These are phyloP conservation scores for Peziza echinospora DNA, from an alignment of 495 filamentous ascomycete species.

Conservation along the genomic window DNA sequence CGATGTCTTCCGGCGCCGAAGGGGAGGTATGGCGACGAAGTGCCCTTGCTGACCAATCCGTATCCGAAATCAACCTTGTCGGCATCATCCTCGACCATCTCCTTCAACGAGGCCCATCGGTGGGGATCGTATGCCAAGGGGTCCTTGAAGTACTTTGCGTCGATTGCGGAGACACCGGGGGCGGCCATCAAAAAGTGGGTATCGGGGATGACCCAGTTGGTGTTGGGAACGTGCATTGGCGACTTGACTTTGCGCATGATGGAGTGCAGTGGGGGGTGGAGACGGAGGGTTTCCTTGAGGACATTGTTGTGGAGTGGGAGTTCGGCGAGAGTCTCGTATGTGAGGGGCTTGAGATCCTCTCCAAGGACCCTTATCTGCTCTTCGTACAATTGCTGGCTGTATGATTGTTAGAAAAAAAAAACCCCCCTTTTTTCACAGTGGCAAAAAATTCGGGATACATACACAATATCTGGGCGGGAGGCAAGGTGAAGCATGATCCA, in stretches of 20 bases:
- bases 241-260: constrained; percentile 69
- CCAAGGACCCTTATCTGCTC: constrained; percentile 48
- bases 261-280: constrained; percentile 65
- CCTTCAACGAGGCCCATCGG: constrained; percentile 45
- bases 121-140: constrained; percentile 66
- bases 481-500: constrained; percentile 70
- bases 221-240: constrained; percentile 57
- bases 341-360: constrained; percentile 37
- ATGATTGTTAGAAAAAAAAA: neutral
- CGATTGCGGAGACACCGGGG: constrained; percentile 52
- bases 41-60: constrained; percentile 75
- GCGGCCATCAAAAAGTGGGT: constrained; percentile 58
- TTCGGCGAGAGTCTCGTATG: constrained; percentile 44
- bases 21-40: constrained; percentile 68
- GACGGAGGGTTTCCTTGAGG: constrained; percentile 59
- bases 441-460: constrained; percentile 12
- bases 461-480: constrained; percentile 45
- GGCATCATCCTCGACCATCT: constrained; percentile 36
- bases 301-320: constrained; percentile 47
- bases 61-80: constrained; percentile 83
- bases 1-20: constrained; percentile 87
- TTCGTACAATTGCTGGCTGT: constrained; percentile 35
- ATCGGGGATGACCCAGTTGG: constrained; percentile 54
- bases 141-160: constrained; percentile 56
- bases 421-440: neutral